Evolutionary conservation across 306 rosid genomes (phyloP), one percentile per base, ranked within the genome.

Genomic region (Vigna radiata): DNA sequence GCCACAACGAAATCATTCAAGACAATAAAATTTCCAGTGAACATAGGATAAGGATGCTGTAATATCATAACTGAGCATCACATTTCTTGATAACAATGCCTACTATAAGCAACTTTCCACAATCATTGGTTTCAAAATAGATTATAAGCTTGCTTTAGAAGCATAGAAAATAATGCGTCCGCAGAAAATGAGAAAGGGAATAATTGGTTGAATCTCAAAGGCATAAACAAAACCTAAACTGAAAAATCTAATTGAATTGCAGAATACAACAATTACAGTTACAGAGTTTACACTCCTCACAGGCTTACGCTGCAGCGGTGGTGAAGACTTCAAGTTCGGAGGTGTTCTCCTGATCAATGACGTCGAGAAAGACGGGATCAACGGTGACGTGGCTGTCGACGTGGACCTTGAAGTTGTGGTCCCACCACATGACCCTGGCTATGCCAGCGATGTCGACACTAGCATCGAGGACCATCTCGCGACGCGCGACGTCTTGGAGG

Each of bases 301-400:
- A 14, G 7, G 7, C 44, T 44, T 31, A 61, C 1, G 43, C 43
- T 11, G 67, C 1, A 0, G 67, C 3, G 0, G 62, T 4, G 0
- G 69, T 4, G 66, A 80, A 84, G 12, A 94, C 37, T 21, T 89
- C 78, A 81, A 92, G 59, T 14, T 86, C 83, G 0, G 96, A 84
- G 5, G 36, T 86, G 41, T 55, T 90, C 6, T 95, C 88, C 83
- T 95, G 97, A 71, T 89, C 88, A 54, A 90, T 82, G 18, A 95
- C 91, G 41, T 92, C 97, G 18, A 95, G 91, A 23, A 89, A 89
- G n/a, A 95, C 77, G 0, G 98, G 97, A 82, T 95, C 97, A 6
- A 92, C 97, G 73, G 92, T 90, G 44, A 95, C 49, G 25, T 54
- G 95, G 77, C 97, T 92, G 41, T 95, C 89, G 68, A 95, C 96